Conservation (phyloP, 2,329 filamentous ascomycete species). For the Ophiostoma piceae region DNA sequence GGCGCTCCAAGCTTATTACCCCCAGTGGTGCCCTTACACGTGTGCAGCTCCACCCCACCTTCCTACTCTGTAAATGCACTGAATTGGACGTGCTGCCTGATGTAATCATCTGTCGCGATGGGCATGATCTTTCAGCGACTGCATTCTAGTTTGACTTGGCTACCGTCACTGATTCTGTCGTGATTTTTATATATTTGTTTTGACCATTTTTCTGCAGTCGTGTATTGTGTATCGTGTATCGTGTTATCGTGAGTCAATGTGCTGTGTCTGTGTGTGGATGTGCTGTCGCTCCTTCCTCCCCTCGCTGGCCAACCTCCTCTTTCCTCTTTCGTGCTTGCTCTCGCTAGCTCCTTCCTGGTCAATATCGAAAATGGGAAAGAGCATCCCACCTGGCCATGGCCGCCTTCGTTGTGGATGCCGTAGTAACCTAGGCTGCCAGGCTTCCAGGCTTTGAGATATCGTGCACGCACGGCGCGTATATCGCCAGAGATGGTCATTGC, state of each 20-base stretch:
- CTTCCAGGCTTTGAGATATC: background rate
- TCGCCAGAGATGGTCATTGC: background rate
- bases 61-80: background rate
- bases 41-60: conserved; percentile 22
- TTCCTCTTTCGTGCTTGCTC: background rate
- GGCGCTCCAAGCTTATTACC: background rate
- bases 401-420: background rate
- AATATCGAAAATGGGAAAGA: conserved; percentile 18
- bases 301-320: conserved; percentile 20
- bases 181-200: background rate
- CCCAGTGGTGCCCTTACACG: conserved; percentile 24
- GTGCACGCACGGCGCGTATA: conserved; percentile 2
- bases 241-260: background rate
- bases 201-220: background rate
- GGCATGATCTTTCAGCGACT: background rate
- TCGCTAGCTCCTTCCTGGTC: conserved; percentile 14
- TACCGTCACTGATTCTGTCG: background rate
- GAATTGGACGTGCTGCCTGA: background rate
- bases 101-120: background rate
- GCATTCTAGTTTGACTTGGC: background rate
- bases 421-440: background rate
- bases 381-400: conserved; percentile 18
- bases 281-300: conserved; percentile 9
- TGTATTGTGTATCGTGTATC: background rate
- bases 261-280: background rate